Percentiles rank a stretch among this genome's conserved stretches.
Evolutionary conservation across 2,329 filamentous ascomycete genomes (phyloP).

Genomic region (Aspergillus tanneri): DNA sequence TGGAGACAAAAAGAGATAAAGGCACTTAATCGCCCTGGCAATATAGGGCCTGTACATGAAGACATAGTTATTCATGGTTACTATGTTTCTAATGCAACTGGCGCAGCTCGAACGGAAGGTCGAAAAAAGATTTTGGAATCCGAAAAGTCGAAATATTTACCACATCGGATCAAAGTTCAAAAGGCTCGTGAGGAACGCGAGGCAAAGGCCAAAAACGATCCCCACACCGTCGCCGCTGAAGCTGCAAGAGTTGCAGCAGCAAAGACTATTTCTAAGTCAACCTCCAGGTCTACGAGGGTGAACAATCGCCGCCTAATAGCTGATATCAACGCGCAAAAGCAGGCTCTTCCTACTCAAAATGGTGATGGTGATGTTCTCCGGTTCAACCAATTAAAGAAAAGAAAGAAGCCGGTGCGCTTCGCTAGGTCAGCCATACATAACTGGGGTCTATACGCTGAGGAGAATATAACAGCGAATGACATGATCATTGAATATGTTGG

Average conservation of each 20-base stretch:
- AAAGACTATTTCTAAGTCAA: constrained; percentile 79
- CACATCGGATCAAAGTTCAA: constrained; percentile 94
- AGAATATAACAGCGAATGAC: constrained; percentile 94
- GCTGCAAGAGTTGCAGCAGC: constrained; percentile 72
- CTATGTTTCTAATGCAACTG: constrained; percentile 83
- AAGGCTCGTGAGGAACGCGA: constrained; percentile 90
- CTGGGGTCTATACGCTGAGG: constrained; percentile 96
- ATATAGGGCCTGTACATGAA: constrained; percentile 53
- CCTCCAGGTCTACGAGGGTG: constrained; percentile 88
- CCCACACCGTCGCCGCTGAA: constrained; percentile 65
- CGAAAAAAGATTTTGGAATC: constrained; percentile 94
- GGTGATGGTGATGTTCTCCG: constrained; percentile 85
- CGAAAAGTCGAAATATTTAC: constrained; percentile 96
- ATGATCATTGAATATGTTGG: constrained; percentile 99
- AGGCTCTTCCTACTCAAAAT: constrained; percentile 65
- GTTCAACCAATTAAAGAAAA: constrained; percentile 99
- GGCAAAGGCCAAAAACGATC: constrained; percentile 63
- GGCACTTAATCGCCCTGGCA: constrained; percentile 60
- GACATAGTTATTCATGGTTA: constrained; percentile 62
- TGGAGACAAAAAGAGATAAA: constrained; percentile 74
- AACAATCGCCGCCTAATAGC: constrained; percentile 94
- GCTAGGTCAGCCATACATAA: constrained; percentile 97
- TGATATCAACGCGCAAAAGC: constrained; percentile 93
- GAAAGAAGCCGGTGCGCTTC: constrained; percentile 98
- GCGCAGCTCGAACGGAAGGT: constrained; percentile 86